Evolutionary conservation across 345 rosid species (phyloP).

Genomic region (Dimocarpus longan): DNA sequence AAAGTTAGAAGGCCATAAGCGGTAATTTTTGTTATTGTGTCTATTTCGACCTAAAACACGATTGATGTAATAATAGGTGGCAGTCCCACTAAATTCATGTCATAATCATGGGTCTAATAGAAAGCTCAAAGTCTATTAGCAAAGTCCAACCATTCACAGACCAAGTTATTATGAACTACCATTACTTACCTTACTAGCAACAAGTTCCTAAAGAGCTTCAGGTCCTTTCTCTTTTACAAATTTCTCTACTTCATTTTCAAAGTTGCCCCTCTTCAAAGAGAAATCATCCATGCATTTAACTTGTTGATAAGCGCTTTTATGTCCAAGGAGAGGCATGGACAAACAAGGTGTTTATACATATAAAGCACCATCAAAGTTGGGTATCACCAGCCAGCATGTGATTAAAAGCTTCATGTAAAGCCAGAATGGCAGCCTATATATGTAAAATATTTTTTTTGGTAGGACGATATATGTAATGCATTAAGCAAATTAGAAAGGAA

Average conservation of each 20-base stretch:
- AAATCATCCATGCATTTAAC: constrained; percentile 13
- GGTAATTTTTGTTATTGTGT: too few species aligned
- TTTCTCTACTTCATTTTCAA: constrained; percentile 12
- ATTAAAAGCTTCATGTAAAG: constrained; percentile 30
- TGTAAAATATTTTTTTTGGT: too few species aligned
- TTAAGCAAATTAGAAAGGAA: too few species aligned
- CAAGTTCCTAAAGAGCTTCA: constrained; percentile 28
- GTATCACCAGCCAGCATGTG: constrained; percentile 14
- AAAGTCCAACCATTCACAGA: not conserved
- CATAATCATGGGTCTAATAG: too few species aligned
- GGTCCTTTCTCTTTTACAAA: constrained; percentile 16
- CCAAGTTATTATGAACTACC: too few species aligned
- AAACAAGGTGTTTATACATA: constrained; percentile 30
- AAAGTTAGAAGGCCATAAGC: too few species aligned
- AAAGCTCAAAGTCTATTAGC: too few species aligned
- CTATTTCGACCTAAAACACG: too few species aligned
- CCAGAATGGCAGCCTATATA: constrained; percentile 31
- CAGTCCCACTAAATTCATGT: too few species aligned
- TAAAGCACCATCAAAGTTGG: constrained; percentile 35
- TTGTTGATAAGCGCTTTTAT: constrained; percentile 5
- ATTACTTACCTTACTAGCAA: constrained; percentile 13
- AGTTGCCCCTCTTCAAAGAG: constrained; percentile 12
- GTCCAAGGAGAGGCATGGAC: constrained; percentile 24
- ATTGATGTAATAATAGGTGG: too few species aligned
- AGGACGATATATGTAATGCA: too few species aligned